These are phyloP conservation scores for Saccharomyces mikatae DNA, from an alignment of 805 yeast species.

Conservation along the genomic window DNA sequence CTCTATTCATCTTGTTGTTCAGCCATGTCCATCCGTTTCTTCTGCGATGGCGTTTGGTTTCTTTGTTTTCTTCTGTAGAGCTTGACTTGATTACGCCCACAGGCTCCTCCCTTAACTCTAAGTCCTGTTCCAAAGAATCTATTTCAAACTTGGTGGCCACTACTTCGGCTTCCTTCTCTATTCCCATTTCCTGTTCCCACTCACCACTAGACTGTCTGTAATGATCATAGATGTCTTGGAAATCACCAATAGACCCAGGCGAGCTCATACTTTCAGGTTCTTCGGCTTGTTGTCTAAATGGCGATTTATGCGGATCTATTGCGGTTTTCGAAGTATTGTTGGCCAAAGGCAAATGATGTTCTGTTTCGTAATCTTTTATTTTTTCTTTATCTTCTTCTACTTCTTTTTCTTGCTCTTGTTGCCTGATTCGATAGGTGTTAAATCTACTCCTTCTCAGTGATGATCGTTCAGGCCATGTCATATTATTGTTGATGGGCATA, in stretches of 20 bases:
- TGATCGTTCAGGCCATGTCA: constrained; percentile 24
- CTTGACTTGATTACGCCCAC: not conserved
- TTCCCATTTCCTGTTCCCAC: constrained; percentile 6
- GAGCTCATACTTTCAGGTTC: not conserved
- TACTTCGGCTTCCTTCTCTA: not conserved
- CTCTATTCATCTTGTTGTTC: constrained; percentile 6
- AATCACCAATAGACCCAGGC: constrained; percentile 9
- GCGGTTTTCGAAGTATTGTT: not conserved
- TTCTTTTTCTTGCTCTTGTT: constrained; percentile 9
- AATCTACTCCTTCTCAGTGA: constrained; percentile 38
- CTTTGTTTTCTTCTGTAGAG: not conserved
- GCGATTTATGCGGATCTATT: not conserved
- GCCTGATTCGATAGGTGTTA: constrained; percentile 40
- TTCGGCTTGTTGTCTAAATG: not conserved
- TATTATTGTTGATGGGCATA: constrained; percentile 18
- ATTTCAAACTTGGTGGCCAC: not conserved
- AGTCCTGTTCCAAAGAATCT: not conserved
- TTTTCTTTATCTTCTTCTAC: not conserved
- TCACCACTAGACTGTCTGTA: constrained; percentile 15
- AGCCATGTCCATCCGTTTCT: constrained; percentile 15
- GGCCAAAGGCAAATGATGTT: not conserved
- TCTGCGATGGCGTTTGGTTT: constrained; percentile 4
- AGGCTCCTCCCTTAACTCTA: not conserved
- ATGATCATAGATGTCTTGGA: constrained; percentile 18
- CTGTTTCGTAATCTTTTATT: not conserved